A percentile compares a stretch with the other conserved stretches of the same genome.
These are phyloP conservation scores for Fusarium drepaniforme DNA, from an alignment of 2,329 filamentous ascomycete species.

Conservation along the genomic window DNA sequence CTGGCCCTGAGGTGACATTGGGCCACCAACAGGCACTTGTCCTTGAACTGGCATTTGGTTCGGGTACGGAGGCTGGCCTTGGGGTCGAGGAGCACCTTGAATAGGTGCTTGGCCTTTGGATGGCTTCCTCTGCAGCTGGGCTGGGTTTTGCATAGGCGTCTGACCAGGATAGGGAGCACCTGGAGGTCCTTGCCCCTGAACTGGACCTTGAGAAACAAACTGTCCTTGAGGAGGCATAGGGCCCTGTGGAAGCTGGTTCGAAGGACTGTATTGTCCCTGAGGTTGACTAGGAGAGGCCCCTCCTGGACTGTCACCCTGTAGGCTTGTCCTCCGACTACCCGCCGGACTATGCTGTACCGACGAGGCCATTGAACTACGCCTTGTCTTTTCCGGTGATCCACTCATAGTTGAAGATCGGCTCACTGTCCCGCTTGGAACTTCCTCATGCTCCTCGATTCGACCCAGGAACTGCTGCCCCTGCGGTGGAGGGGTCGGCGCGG, in stretches of 20 bases:
- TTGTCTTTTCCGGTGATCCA: slow-evolving; percentile 18
- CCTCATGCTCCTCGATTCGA: slow-evolving; percentile 45
- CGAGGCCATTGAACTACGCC: slow-evolving; percentile 30
- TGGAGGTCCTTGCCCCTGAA: not conserved
- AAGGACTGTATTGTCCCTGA: slow-evolving; percentile 19
- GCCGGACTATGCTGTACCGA: slow-evolving; percentile 34
- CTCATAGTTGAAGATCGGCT: slow-evolving; percentile 37
- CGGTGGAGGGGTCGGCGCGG: slow-evolving; percentile 17
- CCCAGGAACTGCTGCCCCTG: slow-evolving; percentile 33
- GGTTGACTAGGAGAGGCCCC: slow-evolving; percentile 20
- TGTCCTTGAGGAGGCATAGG: slow-evolving; percentile 14
- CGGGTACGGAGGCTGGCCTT: slow-evolving; percentile 1
- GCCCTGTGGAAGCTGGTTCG: slow-evolving; percentile 4
- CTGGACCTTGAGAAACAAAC: slow-evolving; percentile 6
- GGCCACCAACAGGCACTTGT: slow-evolving; percentile 15
- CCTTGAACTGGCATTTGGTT: slow-evolving; percentile 6
- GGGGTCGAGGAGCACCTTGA: not conserved
- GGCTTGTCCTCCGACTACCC: slow-evolving; percentile 37
- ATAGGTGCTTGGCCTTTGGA: slow-evolving; percentile 23
- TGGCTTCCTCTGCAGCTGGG: slow-evolving; percentile 34
- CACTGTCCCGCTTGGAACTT: slow-evolving; percentile 21
- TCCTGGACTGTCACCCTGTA: slow-evolving; percentile 31
- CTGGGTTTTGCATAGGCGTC: slow-evolving; percentile 5
- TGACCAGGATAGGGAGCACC: slow-evolving; percentile 18
- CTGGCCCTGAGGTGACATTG: slow-evolving; percentile 9